Percentiles rank a stretch among this genome's conserved stretches.
These are phyloP conservation scores for Nannochloris sp. DNA, from an alignment of 139 green algal species.

Conservation along the genomic window DNA sequence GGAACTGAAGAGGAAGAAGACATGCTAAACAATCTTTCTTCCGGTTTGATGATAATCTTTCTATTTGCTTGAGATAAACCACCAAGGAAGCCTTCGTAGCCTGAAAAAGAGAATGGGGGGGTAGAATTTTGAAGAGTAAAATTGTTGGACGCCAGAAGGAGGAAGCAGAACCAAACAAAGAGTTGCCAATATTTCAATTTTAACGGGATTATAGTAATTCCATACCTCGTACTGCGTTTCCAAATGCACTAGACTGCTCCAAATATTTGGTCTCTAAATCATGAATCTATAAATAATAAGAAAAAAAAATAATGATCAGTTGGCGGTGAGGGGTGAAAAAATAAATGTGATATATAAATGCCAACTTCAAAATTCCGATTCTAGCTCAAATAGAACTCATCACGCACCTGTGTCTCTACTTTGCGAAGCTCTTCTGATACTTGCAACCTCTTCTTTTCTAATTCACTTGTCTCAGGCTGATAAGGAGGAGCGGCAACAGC, in stretches of 20 bases:
- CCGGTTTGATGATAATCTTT: constrained; percentile 16
- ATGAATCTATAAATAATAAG: constrained; percentile 37
- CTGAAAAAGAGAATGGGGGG: constrained; percentile 9
- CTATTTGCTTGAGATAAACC: neutral
- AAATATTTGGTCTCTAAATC: constrained; percentile 59
- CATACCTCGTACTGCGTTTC: constrained; percentile 50
- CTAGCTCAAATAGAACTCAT: too few species aligned
- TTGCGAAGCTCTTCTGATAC: constrained; percentile 33
- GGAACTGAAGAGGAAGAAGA: constrained; percentile 10
- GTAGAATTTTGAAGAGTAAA: neutral
- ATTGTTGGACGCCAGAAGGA: neutral
- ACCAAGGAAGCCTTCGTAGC: constrained; percentile 47
- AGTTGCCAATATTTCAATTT: constrained; percentile 1
- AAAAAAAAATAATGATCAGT: neutral
- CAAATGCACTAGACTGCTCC: constrained; percentile 33
- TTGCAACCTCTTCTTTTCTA: constrained; percentile 33
- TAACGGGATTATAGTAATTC: neutral
- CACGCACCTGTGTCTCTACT: constrained; percentile 33
- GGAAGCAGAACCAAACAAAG: too few species aligned
- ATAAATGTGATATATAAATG: neutral
- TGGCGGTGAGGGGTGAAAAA: too few species aligned
- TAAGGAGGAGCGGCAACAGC: neutral
- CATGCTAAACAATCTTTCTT: constrained; percentile 50
- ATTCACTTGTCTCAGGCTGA: constrained; percentile 20
- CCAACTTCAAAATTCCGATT: neutral